Evolutionary conservation across 345 rosid species (phyloP).

Genomic region (Xanthoceras sorbifolium): DNA sequence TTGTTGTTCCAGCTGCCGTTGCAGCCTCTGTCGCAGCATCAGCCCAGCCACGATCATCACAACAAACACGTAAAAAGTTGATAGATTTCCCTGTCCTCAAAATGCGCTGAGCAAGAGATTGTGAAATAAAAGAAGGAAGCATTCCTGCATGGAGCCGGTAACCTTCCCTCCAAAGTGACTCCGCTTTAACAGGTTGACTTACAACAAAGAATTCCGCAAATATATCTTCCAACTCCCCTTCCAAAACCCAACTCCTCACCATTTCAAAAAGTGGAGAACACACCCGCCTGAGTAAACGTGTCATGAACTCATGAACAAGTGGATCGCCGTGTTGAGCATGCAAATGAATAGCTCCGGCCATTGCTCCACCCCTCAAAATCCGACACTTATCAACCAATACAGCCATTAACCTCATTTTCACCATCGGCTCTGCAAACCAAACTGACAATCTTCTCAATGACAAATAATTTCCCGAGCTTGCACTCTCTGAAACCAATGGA

Average conservation of each 20-base stretch:
- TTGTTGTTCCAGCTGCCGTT: constrained; percentile 88
- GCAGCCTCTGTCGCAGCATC: constrained; percentile 93
- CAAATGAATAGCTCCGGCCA: constrained; percentile 97
- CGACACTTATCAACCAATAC: constrained; percentile 92
- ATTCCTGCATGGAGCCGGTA: constrained; percentile 80
- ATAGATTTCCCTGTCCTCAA: constrained; percentile 97
- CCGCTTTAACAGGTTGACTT: constrained; percentile 91
- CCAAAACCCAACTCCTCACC: constrained; percentile 99
- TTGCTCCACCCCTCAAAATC: constrained; percentile 91
- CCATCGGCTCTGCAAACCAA: constrained; percentile 92
- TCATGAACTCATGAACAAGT: constrained; percentile 88
- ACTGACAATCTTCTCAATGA: constrained; percentile 85
- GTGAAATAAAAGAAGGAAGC: constrained; percentile 95
- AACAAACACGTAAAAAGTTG: constrained; percentile 93
- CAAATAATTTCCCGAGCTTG: constrained; percentile 65
- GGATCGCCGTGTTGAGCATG: constrained; percentile 96
- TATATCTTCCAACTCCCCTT: constrained; percentile 95
- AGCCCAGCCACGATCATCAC: constrained; percentile 96
- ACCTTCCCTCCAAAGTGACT: constrained; percentile 98
- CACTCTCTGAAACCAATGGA: constrained; percentile 77
- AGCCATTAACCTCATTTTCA: constrained; percentile 99
- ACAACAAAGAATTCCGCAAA: constrained; percentile 89
- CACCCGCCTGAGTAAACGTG: constrained; percentile 71
- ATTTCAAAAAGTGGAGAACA: constrained; percentile 97
- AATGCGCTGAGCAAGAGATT: constrained; percentile 82